phyloP scores from a whole-genome alignment of 305 asterid species.

The Fraxinus greggii region DNA sequence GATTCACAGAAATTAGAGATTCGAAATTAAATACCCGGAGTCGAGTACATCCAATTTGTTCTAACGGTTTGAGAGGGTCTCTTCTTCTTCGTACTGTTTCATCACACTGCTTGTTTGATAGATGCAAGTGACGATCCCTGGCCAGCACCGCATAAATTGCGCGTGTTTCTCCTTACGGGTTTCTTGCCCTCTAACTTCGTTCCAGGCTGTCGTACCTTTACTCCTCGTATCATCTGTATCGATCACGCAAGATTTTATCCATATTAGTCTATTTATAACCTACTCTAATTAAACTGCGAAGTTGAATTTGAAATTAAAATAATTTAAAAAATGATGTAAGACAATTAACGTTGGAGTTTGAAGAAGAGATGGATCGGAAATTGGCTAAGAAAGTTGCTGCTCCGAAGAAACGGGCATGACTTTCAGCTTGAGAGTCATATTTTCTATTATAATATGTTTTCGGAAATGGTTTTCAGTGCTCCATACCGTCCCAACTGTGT shows the following conservation, averaged over 20 bases:
- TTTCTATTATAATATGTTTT: too few species aligned
- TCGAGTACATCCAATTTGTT: neutral
- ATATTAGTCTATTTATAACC: neutral
- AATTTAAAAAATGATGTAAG: too few species aligned
- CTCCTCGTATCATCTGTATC: slow-evolving; percentile 87
- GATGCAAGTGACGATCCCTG: slow-evolving; percentile 42
- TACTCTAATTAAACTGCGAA: neutral
- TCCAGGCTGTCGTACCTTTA: slow-evolving; percentile 76
- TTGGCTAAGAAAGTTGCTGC: too few species aligned
- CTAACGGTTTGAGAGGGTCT: neutral
- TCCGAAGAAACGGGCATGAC: too few species aligned
- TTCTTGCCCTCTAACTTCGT: slow-evolving; percentile 63
- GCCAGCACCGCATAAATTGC: slow-evolving; percentile 35
- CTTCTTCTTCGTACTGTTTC: neutral
- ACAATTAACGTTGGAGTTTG: too few species aligned
- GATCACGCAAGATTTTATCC: neutral
- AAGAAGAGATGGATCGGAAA: too few species aligned
- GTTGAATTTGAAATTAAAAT: neutral
- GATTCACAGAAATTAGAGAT: neutral
- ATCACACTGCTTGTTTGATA: slow-evolving; percentile 41
- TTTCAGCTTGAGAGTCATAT: too few species aligned
- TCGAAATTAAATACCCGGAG: neutral
- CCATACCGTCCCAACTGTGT: too few species aligned
- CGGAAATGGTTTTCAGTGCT: too few species aligned
- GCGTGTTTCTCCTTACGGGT: slow-evolving; percentile 51